Evolutionary conservation across 139 green algal genomes (phyloP).

Genomic region (Chlorella sp.): DNA sequence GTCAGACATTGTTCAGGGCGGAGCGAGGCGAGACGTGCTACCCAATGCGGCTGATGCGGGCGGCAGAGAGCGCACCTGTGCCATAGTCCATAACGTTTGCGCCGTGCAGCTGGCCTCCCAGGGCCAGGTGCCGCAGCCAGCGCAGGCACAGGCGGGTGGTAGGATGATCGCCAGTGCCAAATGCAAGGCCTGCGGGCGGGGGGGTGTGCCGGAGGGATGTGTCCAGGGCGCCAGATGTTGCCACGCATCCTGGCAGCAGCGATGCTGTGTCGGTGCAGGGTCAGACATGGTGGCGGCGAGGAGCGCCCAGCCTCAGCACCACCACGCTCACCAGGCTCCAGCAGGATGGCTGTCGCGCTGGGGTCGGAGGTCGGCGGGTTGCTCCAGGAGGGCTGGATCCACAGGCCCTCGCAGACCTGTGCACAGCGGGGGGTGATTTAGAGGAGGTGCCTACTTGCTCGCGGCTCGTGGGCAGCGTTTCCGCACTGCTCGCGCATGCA

Average conservation of each 20-base stretch:
- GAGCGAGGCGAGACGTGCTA: too few species aligned
- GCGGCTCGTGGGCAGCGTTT: too few species aligned
- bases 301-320: background rate
- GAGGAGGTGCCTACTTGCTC: too few species aligned
- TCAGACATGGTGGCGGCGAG: background rate
- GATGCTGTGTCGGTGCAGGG: background rate
- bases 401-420: slow-evolving; percentile 46
- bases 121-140: slow-evolving; percentile 38
- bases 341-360: slow-evolving; percentile 64
- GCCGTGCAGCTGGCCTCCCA: slow-evolving; percentile 11
- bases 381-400: slow-evolving; percentile 74
- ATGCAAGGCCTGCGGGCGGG: slow-evolving; percentile 80
- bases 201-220: slow-evolving; percentile 32
- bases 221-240: background rate
- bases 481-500: too few species aligned
- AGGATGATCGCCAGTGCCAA: slow-evolving; percentile 91
- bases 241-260: background rate
- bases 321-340: slow-evolving; percentile 64
- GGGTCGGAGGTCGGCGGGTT: slow-evolving; percentile 48
- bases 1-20: too few species aligned
- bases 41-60: too few species aligned
- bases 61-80: too few species aligned
- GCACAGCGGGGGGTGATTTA: too few species aligned
- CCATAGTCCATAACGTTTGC: slow-evolving; percentile 66
- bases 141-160: slow-evolving; percentile 87